phyloP scores from a whole-genome alignment of 225 moss, liverwort and hornwort species.

The Polytrichum commune region DNA sequence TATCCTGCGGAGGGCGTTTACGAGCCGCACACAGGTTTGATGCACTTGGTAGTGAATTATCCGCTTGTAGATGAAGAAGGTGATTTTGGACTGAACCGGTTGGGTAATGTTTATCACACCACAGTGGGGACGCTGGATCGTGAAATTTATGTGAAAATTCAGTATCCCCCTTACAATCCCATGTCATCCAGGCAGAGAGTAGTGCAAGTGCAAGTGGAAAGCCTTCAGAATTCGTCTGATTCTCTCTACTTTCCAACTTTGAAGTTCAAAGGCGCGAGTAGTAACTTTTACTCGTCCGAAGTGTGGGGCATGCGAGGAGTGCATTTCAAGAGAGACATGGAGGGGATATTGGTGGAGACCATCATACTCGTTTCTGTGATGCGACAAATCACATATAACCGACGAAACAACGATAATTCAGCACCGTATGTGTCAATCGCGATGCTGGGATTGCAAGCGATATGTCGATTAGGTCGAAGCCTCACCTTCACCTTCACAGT shows the following conservation, averaged over 20 bases:
- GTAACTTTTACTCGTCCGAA: no score
- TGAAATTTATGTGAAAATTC: not conserved
- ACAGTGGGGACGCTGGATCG: not conserved
- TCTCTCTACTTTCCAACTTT: not conserved
- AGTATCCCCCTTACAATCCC: not conserved
- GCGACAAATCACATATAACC: not conserved
- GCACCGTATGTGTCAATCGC: not conserved
- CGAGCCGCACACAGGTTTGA: not conserved
- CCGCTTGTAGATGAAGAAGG: not conserved
- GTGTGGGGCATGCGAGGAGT: no score
- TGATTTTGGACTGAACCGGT: no score
- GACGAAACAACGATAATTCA: not conserved
- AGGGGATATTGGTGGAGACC: not conserved
- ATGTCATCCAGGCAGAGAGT: not conserved
- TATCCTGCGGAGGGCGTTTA: not conserved
- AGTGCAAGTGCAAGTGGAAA: not conserved
- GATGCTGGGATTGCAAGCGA: conserved; percentile 1
- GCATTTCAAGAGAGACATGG: not conserved
- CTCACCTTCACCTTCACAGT: not conserved
- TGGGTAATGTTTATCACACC: no score
- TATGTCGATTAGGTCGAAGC: not conserved
- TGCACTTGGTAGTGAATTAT: conserved; percentile 3
- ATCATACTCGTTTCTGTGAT: not conserved
- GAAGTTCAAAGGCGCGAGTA: not conserved
- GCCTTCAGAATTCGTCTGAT: not conserved